A percentile compares a stretch with the other conserved stretches of the same genome.
phyloP scores from a whole-genome alignment of 768 basidiomycete species.

The Myochromella boudieri region DNA sequence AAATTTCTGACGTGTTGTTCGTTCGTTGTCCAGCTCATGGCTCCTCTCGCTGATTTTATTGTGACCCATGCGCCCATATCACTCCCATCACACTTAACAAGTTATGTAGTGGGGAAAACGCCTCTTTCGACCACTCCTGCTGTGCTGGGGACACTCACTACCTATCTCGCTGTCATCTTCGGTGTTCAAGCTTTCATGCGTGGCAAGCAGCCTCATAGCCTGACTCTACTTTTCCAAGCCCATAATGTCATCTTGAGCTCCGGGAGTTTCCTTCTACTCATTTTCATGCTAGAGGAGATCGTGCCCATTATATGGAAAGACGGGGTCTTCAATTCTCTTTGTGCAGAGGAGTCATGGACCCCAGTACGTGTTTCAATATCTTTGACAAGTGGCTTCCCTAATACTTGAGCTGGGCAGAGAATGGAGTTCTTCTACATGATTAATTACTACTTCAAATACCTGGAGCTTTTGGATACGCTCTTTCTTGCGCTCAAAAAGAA shows the following conservation, averaged over 20 bases:
- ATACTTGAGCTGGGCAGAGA: slow-evolving; percentile 45
- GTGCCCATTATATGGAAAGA: slow-evolving; percentile 73
- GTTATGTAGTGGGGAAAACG: slow-evolving; percentile 72
- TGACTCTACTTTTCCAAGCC: slow-evolving; percentile 80
- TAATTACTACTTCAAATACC: slow-evolving; percentile 98
- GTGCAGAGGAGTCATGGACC: slow-evolving; percentile 79
- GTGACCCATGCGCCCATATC: slow-evolving; percentile 55
- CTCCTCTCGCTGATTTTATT: slow-evolving; percentile 72
- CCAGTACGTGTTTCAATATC: slow-evolving; percentile 54
- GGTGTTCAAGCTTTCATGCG: slow-evolving; percentile 83
- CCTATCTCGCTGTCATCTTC: slow-evolving; percentile 90
- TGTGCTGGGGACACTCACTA: slow-evolving; percentile 67
- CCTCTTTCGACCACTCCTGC: slow-evolving; percentile 81
- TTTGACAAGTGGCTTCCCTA: slow-evolving; percentile 7
- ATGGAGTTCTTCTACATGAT: slow-evolving; percentile 97
- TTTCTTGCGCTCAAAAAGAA: slow-evolving; percentile 99
- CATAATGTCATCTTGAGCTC: slow-evolving; percentile 89
- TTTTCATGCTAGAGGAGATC: slow-evolving; percentile 92
- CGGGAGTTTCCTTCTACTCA: slow-evolving; percentile 82
- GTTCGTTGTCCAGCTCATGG: slow-evolving; percentile 43
- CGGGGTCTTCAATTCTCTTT: slow-evolving; percentile 77
- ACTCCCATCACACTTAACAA: slow-evolving; percentile 55
- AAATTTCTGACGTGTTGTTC: slow-evolving; percentile 18
- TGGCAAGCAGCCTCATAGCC: slow-evolving; percentile 67
- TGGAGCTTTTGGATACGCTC: slow-evolving; percentile 94